These are phyloP conservation scores for Sambucus nigra DNA, from an alignment of 129 eudicot genomes.

Conservation along the genomic window DNA sequence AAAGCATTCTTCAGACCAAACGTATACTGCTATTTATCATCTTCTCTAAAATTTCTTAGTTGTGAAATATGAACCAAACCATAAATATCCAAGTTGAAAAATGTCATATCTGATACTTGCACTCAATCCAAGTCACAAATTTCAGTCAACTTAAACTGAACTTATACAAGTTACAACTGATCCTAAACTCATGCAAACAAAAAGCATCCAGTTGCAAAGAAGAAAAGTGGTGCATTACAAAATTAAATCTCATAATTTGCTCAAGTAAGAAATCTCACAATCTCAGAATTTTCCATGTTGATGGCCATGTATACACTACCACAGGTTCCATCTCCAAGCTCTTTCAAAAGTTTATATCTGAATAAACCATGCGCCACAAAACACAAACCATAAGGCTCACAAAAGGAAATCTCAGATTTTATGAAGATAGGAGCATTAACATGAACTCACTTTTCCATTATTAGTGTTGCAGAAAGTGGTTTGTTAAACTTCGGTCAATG, in stretches of 20 bases:
- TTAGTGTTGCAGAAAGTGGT: slow-evolving; percentile 20
- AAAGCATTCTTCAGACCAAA: too few relatives aligned
- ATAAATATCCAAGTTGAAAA: too few relatives aligned
- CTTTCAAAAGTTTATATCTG: slow-evolving; percentile 79
- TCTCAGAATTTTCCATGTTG: slow-evolving; percentile 61
- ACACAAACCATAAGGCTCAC: slow-evolving; percentile 7
- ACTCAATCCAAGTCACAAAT: too few relatives aligned
- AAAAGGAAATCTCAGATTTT: background rate
- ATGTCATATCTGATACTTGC: background rate
- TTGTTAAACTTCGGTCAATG: slow-evolving; percentile 36
- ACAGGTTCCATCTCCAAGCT: slow-evolving; percentile 96
- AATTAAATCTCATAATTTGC: slow-evolving; percentile 9
- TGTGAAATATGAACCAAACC: too few relatives aligned
- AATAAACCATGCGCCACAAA: slow-evolving; percentile 14
- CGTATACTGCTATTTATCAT: too few relatives aligned
- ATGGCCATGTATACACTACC: slow-evolving; percentile 92
- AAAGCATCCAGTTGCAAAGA: background rate
- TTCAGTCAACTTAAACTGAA: too few relatives aligned
- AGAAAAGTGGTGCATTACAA: too few relatives aligned
- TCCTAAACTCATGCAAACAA: background rate
- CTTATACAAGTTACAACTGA: background rate
- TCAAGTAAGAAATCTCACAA: slow-evolving; percentile 40
- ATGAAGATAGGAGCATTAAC: background rate
- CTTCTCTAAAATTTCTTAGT: too few relatives aligned
- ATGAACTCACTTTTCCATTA: slow-evolving; percentile 64